Evolutionary conservation across 1,284 basidiomycete species (phyloP), one percentile per base, ranked within the genome.

Genomic region (Takashimella koratensis): DNA sequence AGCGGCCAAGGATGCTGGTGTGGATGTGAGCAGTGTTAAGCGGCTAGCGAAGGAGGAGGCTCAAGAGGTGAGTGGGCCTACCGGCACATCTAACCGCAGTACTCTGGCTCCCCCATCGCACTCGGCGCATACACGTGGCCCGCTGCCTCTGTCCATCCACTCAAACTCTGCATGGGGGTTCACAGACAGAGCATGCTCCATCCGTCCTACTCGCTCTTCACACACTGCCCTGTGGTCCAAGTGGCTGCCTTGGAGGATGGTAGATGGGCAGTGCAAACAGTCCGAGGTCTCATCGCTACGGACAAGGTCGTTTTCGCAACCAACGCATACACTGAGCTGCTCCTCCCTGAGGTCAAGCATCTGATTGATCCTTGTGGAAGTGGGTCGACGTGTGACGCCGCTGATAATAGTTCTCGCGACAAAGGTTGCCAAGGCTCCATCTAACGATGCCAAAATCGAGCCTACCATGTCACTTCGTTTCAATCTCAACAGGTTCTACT

Each of bases 371-470:
- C 71, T 4, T 57, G 55, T 19, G 54, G 55, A 22, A 57, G 63
- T 62, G 39, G 36, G 54, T 12, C 48, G 12, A 11, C 13, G 16
- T 23, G n/a, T 42, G 19, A 43, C 11, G 5, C 21, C 8, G 19
- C 25, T 22, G 41, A 44, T 56, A 13, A 27, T 45, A n/a, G 13
- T 10, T 24, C 1, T 36, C 64, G 70, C 68, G 1, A 65, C 69
- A 52, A 61, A n/a, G 58, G 52, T 2, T 65, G 62, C 45, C 65
- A 63, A n/a, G n/a, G n/a, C n/a, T n/a, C n/a, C n/a, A n/a, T n/a
- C n/a, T n/a, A n/a, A n/a, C n/a, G n/a, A n/a, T n/a, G n/a, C n/a
- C n/a, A n/a, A n/a, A n/a, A 24, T 53, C 3, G 16, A 20, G 13
- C 43, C 41, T 8, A 45, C 52, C 46, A 49, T 52, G 50, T 47